phyloP scores from a whole-genome alignment of 2,329 filamentous ascomycete species.

The Mollisiaceae sp. region DNA sequence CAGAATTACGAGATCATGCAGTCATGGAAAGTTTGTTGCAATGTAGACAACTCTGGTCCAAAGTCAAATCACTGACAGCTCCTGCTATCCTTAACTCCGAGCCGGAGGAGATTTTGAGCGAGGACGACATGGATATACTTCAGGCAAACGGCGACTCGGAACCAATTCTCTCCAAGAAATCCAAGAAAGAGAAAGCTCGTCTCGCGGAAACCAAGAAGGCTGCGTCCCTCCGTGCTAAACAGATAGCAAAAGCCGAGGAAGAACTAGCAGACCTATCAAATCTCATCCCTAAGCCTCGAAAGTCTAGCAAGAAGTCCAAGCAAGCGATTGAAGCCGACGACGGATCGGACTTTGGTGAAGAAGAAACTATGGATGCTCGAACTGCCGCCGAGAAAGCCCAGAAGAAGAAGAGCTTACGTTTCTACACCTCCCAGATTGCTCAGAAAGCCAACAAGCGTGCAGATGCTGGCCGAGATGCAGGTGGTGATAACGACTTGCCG shows the following conservation, averaged over 20 bases:
- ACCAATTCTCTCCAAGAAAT: conserved; percentile 42
- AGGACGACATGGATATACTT: conserved; percentile 38
- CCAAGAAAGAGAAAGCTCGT: conserved; percentile 46
- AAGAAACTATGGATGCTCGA: conserved; percentile 75
- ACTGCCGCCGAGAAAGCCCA: conserved; percentile 86
- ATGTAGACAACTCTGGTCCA: conserved; percentile 81
- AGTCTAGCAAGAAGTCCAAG: conserved; percentile 43
- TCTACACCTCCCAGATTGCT: conserved; percentile 97
- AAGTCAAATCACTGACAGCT: conserved; percentile 67
- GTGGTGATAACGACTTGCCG: conserved; percentile 83
- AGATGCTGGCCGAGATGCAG: conserved; percentile 72
- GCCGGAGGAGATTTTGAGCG: conserved; percentile 36
- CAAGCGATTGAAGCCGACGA: conserved; percentile 62
- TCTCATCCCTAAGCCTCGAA: conserved; percentile 35
- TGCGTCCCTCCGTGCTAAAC: conserved; percentile 38
- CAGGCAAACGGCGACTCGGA: conserved; percentile 17
- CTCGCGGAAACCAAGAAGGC: conserved; percentile 47
- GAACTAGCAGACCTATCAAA: conserved; percentile 48
- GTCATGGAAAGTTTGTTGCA: conserved; percentile 86
- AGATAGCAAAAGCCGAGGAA: conserved; percentile 48
- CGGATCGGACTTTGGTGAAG: conserved; percentile 92
- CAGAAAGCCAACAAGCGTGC: conserved; percentile 91
- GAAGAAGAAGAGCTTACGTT: conserved; percentile 90
- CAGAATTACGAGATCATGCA: conserved; percentile 85
- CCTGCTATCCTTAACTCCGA: conserved; percentile 38